Evolutionary conservation across 805 yeast genomes (phyloP).

Genomic region (Candida morakotiae): DNA sequence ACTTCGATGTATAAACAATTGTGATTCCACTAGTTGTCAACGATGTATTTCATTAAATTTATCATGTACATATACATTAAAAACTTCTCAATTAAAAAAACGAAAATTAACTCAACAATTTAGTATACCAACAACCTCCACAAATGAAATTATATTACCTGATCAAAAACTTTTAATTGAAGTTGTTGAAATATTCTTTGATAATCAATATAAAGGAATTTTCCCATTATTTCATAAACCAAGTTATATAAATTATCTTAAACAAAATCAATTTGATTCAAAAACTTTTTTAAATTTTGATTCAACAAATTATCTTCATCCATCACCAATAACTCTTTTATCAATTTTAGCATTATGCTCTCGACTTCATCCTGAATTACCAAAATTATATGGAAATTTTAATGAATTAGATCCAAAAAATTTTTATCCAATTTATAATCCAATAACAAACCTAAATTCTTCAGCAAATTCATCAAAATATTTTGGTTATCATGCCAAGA

Average conservation of each 20-base stretch:
- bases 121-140: not conserved
- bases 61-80: slow-evolving; percentile 17
- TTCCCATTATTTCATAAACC: slow-evolving; percentile 23
- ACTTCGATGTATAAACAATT: slow-evolving; percentile 8
- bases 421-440: slow-evolving; percentile 18
- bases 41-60: slow-evolving; percentile 15
- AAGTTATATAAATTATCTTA: slow-evolving; percentile 15
- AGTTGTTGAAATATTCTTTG: slow-evolving; percentile 19
- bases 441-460: slow-evolving; percentile 6
- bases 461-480: slow-evolving; percentile 32
- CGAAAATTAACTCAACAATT: slow-evolving; percentile 9
- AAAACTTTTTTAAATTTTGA: slow-evolving; percentile 14
- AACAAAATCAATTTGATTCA: slow-evolving; percentile 17
- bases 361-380: slow-evolving; percentile 27
- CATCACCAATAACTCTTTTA: slow-evolving; percentile 29
- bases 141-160: slow-evolving; percentile 13
- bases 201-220: slow-evolving; percentile 22
- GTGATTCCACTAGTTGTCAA: slow-evolving; percentile 12
- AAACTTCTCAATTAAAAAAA: slow-evolving; percentile 17
- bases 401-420: slow-evolving; percentile 24
- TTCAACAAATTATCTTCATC: slow-evolving; percentile 11
- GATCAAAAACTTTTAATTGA: slow-evolving; percentile 14
- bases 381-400: slow-evolving; percentile 28
- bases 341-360: slow-evolving; percentile 33
- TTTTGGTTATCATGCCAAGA: slow-evolving; percentile 37